phyloP scores from a whole-genome alignment of 192 early-diverging fungal species.

The Coemansia sp. region DNA sequence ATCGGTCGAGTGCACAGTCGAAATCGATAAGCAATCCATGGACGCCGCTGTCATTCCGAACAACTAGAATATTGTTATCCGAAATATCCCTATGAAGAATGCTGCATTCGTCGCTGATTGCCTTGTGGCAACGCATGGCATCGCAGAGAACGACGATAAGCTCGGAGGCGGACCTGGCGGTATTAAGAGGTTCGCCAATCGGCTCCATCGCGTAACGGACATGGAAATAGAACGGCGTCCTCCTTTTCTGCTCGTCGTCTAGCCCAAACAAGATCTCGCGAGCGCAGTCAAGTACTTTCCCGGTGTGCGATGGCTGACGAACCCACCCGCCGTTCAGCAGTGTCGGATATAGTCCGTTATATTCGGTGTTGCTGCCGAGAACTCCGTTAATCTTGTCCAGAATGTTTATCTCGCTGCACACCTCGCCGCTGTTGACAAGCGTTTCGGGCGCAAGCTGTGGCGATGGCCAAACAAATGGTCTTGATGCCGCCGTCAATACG shows the following conservation, averaged over 20 bases:
- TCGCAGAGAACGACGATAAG: conserved; percentile 2
- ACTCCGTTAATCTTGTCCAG: conserved; percentile 1
- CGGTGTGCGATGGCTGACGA: background rate
- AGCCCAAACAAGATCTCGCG: too few relatives aligned
- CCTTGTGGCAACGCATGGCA: background rate
- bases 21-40: conserved; percentile 17
- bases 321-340: background rate
- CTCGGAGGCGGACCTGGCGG: background rate
- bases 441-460: background rate
- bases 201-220: conserved; percentile 10
- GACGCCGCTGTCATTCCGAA: background rate
- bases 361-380: background rate
- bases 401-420: background rate
- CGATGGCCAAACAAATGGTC: background rate
- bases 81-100: conserved; percentile 7
- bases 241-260: background rate
- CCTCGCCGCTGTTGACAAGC: too few relatives aligned
- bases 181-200: conserved; percentile 1
- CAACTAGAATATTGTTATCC: too few relatives aligned
- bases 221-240: conserved; percentile 1
- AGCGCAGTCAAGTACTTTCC: background rate
- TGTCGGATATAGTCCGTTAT: conserved; percentile 1
- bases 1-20: conserved; percentile 10
- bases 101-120: background rate
- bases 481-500: background rate